Evolutionary conservation across 495 filamentous ascomycete genomes (phyloP), one percentile per base, ranked within the genome.

Genomic region (Antarctomyces pellizariae): DNA sequence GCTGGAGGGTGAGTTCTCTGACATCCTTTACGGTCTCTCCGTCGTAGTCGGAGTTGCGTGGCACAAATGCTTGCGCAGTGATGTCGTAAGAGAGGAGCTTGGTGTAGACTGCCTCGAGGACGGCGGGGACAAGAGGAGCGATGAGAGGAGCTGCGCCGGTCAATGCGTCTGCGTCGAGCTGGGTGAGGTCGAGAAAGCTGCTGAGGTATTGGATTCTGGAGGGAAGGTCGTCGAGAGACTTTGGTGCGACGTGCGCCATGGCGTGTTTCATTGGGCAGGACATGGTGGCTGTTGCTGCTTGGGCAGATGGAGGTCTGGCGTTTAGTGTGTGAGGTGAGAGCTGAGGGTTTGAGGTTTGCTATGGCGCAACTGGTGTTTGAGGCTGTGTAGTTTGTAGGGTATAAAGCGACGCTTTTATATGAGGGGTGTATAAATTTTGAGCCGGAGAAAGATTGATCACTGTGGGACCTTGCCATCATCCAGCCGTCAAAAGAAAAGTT

Each of bases 41-140:
- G 1, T 40, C 30, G 29, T 44, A 51, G 8, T 38, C 49, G 3
- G 49, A 45, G 17, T 50, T 46, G n/a, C 37, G 38, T 1, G 49
- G 49, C 2, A 50, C 36, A 29, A 53, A 53, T 2, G 49, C 43
- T 11, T 34, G 28, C 3, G 49, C 49, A 2, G 49, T 53, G 33
- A 53, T 53, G 33, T 52, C 49, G 39, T 42, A 53, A 16, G 29
- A 34, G 7, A 54, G 35, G 5, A 54, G 42, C 22, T 54, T 53
- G 2, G 8, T 30, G 34, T 54, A 54, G 7, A 53, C 50, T 0
- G 41, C 31, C 1, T 49, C 41, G n/a, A 54, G 36, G 13, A 54
- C 30, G 5, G 34, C 7, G 9, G 50, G 50, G 22, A 54, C 32
- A 0, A 54, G 36, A 0, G 48, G 37, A 3, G 34, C 38, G 12